Conservation (phyloP, 2,329 filamentous ascomycete genomes). For the Clarireedia paspali region DNA sequence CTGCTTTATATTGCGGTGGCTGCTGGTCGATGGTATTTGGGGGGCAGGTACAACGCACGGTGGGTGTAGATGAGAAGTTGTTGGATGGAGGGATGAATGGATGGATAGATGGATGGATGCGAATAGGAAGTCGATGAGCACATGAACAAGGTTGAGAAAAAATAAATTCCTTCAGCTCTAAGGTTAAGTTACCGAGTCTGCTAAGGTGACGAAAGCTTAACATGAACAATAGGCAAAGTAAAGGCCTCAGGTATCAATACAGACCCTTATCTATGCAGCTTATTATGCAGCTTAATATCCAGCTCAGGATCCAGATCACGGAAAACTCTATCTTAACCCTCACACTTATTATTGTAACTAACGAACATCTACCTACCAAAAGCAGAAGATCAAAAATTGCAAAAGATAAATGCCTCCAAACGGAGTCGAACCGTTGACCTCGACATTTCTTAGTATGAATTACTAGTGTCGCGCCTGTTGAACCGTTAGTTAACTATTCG, state of each 20-base stretch:
- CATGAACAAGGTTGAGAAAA: neutral
- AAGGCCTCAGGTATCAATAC: neutral
- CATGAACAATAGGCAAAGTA: neutral
- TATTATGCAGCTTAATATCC: too few relatives aligned
- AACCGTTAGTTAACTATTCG: too few relatives aligned
- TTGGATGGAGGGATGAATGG: too few relatives aligned
- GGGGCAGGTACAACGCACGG: too few relatives aligned
- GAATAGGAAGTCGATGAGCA: neutral
- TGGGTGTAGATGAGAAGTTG: too few relatives aligned
- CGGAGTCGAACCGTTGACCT: constrained; percentile 3
- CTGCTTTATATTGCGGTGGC: too few relatives aligned
- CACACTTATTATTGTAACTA: too few relatives aligned
- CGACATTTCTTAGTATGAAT: neutral
- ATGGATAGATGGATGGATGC: neutral
- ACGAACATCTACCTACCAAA: neutral
- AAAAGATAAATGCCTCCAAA: neutral
- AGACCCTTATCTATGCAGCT: neutral
- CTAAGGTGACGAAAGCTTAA: neutral
- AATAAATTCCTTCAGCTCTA: neutral
- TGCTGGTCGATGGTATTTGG: too few relatives aligned
- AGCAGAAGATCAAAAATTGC: neutral
- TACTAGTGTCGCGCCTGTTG: neutral
- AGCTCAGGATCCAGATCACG: too few relatives aligned
- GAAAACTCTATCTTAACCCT: too few relatives aligned
- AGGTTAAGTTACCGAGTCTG: neutral